These are phyloP conservation scores for Helotiales sp. DNA, from an alignment of 2,329 filamentous ascomycete genomes.

Conservation along the genomic window DNA sequence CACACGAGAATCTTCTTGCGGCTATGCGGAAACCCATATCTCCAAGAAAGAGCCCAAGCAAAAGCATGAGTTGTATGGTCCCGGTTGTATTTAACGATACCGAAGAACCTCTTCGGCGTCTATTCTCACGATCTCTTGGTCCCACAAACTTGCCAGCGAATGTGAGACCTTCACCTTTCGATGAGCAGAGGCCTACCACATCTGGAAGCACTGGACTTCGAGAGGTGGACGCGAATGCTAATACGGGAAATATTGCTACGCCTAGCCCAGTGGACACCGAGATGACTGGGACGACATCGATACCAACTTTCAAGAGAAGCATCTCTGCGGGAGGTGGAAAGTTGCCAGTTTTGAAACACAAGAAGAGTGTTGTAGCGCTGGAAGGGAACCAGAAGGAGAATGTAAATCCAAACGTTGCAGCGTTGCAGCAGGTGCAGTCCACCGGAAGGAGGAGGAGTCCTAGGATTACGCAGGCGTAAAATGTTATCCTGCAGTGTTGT, in stretches of 20 bases:
- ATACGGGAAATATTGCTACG: conserved; percentile 20
- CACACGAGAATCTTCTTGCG: conserved; percentile 57
- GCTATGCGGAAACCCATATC: conserved; percentile 40
- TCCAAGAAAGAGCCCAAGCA: conserved; percentile 29
- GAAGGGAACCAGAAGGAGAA: conserved; percentile 49
- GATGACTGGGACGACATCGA: conserved; percentile 2
- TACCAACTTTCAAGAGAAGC: conserved; percentile 31
- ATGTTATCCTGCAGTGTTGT: too few relatives aligned
- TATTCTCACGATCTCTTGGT: conserved; percentile 18
- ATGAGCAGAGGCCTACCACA: conserved; percentile 32
- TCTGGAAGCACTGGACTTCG: conserved; percentile 42
- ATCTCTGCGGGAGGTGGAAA: conserved; percentile 38
- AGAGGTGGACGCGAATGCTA: conserved; percentile 49
- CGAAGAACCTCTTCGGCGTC: neutral
- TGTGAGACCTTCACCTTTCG: neutral
- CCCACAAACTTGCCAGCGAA: conserved; percentile 11
- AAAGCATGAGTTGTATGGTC: conserved; percentile 34
- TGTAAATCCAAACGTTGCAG: conserved; percentile 16
- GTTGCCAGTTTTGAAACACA: conserved; percentile 41
- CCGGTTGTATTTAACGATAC: conserved; percentile 36
- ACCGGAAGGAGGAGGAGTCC: conserved; percentile 33
- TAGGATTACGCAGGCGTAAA: conserved; percentile 13
- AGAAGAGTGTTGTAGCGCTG: conserved; percentile 39
- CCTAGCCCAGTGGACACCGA: neutral
- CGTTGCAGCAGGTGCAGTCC: conserved; percentile 22